Percentiles rank a stretch among this genome's conserved stretches.
These are phyloP conservation scores for Exophiala xenobiotica DNA, from an alignment of 2,329 filamentous ascomycete species.

Conservation along the genomic window DNA sequence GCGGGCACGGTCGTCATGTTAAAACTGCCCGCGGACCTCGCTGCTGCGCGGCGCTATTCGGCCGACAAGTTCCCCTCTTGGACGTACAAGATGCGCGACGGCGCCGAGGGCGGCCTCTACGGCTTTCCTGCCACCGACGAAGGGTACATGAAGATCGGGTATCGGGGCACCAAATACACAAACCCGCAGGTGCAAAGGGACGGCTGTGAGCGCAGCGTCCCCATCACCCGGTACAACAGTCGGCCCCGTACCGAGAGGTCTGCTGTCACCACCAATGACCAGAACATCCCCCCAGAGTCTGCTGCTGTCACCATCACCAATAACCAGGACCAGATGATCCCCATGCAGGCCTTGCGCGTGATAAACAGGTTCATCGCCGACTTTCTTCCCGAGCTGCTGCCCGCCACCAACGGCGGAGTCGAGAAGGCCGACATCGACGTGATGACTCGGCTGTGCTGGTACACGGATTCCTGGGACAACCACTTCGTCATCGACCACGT, in stretches of 20 bases:
- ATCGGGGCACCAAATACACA: constrained; percentile 53
- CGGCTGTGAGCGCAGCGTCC: constrained; percentile 41
- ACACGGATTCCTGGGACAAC: constrained; percentile 56
- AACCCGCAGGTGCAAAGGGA: constrained; percentile 43
- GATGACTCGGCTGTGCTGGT: constrained; percentile 55
- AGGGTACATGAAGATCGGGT: constrained; percentile 52
- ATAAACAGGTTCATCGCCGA: constrained; percentile 39
- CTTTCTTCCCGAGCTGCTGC: constrained; percentile 48
- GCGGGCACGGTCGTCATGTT: constrained; percentile 48
- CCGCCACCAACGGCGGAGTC: constrained; percentile 36
- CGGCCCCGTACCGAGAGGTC: constrained; percentile 10
- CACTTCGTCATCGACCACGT: constrained; percentile 57
- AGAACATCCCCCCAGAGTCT: too few species aligned
- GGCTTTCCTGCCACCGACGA: constrained; percentile 48
- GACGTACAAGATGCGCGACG: constrained; percentile 40
- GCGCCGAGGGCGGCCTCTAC: constrained; percentile 46
- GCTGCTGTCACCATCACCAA: too few species aligned
- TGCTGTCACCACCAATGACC: too few species aligned
- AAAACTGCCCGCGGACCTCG: constrained; percentile 45
- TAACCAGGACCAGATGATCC: constrained; percentile 31
- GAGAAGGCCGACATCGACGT: too few species aligned
- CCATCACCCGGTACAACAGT: constrained; percentile 44
- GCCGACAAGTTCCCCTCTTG: constrained; percentile 50
- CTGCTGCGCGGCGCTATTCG: constrained; percentile 41
- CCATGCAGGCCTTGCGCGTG: constrained; percentile 32